Evolutionary conservation across 257 asterid species (phyloP).

Genomic region (Nicotiana obtusifolia): DNA sequence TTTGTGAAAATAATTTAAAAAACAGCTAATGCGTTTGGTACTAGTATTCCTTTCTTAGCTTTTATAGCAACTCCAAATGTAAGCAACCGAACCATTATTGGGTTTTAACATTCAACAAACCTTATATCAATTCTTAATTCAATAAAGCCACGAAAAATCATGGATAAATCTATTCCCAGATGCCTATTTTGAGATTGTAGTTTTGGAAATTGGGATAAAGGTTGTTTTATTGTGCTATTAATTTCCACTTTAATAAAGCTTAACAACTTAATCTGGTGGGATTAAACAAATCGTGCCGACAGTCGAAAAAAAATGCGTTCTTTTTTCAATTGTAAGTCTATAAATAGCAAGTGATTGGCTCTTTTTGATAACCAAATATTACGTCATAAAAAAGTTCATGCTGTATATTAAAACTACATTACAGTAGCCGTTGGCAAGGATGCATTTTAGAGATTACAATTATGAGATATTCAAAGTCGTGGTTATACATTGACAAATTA

Average conservation of each 20-base stretch:
- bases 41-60: neutral
- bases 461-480: neutral
- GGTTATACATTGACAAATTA: neutral
- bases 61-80: neutral
- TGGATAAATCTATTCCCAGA: neutral
- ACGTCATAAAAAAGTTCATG: neutral
- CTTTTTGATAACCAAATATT: neutral
- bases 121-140: neutral
- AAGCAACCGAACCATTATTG: neutral
- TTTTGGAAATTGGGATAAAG: neutral
- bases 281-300: neutral
- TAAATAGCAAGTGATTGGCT: conserved; percentile 4
- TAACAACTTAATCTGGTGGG: neutral
- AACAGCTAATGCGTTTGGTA: neutral
- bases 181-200: neutral
- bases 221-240: neutral
- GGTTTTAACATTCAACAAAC: neutral
- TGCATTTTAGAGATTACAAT: neutral
- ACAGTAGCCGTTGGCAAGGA: neutral
- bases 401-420: neutral
- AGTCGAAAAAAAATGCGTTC: neutral
- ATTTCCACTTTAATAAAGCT: neutral
- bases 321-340: neutral
- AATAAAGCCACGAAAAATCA: neutral
- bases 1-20: neutral